phyloP scores from a whole-genome alignment of 2,329 filamentous ascomycete genomes.

The Ramularia endophylla region DNA sequence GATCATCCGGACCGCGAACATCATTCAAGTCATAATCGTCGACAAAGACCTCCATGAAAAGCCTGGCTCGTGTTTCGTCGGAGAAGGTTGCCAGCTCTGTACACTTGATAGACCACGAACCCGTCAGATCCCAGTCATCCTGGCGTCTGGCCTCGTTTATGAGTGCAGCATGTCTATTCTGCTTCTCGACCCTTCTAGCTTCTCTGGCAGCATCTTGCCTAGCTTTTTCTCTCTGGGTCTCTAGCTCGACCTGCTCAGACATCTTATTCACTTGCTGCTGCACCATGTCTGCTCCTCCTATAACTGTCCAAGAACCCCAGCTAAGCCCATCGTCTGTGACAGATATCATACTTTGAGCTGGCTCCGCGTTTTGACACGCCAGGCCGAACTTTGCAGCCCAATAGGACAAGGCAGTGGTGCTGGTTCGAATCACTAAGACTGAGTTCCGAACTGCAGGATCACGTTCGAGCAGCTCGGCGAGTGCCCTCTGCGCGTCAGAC shows the following conservation, averaged over 20 bases:
- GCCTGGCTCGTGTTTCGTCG: background rate
- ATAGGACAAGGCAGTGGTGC: background rate
- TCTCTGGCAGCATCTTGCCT: constrained; percentile 19
- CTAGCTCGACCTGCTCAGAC: constrained; percentile 28
- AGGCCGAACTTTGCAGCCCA: background rate
- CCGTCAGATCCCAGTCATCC: constrained; percentile 8
- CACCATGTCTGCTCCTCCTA: constrained; percentile 1
- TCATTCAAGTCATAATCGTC: constrained; percentile 7
- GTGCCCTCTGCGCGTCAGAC: constrained; percentile 1
- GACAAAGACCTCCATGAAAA: constrained; percentile 8
- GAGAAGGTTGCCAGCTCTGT: constrained; percentile 3
- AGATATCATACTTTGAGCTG: background rate
- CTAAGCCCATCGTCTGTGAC: background rate
- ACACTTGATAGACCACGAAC: constrained; percentile 3
- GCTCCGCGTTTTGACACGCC: background rate
- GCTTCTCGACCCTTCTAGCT: constrained; percentile 13
- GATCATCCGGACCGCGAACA: background rate
- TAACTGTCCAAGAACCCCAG: background rate
- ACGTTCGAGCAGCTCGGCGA: background rate
- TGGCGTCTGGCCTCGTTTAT: constrained; percentile 3
- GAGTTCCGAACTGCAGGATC: background rate
- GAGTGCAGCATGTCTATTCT: background rate
- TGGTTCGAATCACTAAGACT: background rate
- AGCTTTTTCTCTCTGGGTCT: constrained; percentile 38
- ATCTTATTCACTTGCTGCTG: background rate